These are phyloP conservation scores for Phytophthora boehmeriae DNA, from an alignment of 352 stramenopile genomes.

Conservation along the genomic window DNA sequence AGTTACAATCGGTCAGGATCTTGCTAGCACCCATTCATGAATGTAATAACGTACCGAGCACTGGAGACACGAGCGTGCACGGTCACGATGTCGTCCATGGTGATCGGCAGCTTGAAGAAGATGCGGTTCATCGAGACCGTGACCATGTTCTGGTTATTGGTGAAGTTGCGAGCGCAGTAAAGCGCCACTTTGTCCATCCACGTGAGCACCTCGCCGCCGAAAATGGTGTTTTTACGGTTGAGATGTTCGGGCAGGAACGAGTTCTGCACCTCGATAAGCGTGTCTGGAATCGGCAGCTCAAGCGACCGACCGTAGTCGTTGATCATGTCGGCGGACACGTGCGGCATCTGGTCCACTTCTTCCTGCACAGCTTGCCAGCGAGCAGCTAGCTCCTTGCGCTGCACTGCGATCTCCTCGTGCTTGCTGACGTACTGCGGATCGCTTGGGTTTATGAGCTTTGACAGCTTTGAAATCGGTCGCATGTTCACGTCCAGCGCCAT, in stretches of 20 bases:
- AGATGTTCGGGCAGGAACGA: constrained; percentile 73
- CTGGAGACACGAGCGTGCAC: constrained; percentile 59
- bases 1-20: too few species aligned
- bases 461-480: not conserved
- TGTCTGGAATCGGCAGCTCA: constrained; percentile 56
- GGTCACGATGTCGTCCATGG: constrained; percentile 59
- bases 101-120: constrained; percentile 70
- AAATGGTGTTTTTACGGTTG: constrained; percentile 76
- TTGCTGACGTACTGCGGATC: not conserved
- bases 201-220: constrained; percentile 59
- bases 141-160: constrained; percentile 67
- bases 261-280: constrained; percentile 66
- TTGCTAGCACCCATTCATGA: not conserved
- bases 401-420: not conserved
- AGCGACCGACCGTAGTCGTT: constrained; percentile 26
- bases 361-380: constrained; percentile 74
- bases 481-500: not conserved
- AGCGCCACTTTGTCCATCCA: constrained; percentile 56
- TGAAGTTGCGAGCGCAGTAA: constrained; percentile 66
- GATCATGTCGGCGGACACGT: constrained; percentile 69
- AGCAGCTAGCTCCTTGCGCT: constrained; percentile 53
- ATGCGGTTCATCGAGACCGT: constrained; percentile 73
- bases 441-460: not conserved
- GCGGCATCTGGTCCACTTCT: constrained; percentile 64
- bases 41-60: constrained; percentile 40